These are phyloP conservation scores for Penicillium salamii DNA, from an alignment of 495 filamentous ascomycete genomes.

Conservation along the genomic window DNA sequence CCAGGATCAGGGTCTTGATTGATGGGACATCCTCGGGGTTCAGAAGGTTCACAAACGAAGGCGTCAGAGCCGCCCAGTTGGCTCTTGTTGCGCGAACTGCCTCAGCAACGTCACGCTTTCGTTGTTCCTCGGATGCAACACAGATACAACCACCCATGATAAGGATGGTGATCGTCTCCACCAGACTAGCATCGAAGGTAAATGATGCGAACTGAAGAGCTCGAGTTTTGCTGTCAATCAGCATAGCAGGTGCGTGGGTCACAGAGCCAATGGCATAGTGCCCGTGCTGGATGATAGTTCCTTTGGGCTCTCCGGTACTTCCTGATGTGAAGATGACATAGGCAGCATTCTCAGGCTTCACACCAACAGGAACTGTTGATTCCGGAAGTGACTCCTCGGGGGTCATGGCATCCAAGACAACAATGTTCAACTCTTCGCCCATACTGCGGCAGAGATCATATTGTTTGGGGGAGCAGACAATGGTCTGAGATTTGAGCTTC, in stretches of 20 bases:
- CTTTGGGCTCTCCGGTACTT: conserved; percentile 37
- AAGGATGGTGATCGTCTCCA: conserved; percentile 39
- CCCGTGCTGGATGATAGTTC: conserved; percentile 28
- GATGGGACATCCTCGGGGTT: conserved; percentile 31
- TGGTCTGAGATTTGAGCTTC: conserved; percentile 22
- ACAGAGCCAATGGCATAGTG: conserved; percentile 19
- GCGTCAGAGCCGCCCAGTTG: conserved; percentile 39
- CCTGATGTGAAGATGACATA: conserved; percentile 41
- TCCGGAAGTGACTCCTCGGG: not conserved
- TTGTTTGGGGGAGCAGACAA: conserved; percentile 22
- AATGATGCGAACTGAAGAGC: conserved; percentile 45
- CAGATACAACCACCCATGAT: conserved; percentile 42
- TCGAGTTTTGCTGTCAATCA: conserved; percentile 30
- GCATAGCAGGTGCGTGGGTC: conserved; percentile 24
- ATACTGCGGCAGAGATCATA: conserved; percentile 9
- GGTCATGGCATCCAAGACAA: conserved; percentile 1
- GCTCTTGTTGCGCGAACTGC: conserved; percentile 33
- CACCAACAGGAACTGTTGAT: not conserved
- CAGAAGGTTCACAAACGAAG: conserved; percentile 37
- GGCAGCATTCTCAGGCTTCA: conserved; percentile 10
- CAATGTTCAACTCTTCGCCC: conserved; percentile 10
- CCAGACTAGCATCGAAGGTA: conserved; percentile 40
- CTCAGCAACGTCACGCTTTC: conserved; percentile 31
- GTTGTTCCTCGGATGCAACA: conserved; percentile 36
- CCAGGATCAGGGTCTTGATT: conserved; percentile 32